Conservation (phyloP, 1,139 yeast genomes). For the Yamadazyma epiphylla region DNA sequence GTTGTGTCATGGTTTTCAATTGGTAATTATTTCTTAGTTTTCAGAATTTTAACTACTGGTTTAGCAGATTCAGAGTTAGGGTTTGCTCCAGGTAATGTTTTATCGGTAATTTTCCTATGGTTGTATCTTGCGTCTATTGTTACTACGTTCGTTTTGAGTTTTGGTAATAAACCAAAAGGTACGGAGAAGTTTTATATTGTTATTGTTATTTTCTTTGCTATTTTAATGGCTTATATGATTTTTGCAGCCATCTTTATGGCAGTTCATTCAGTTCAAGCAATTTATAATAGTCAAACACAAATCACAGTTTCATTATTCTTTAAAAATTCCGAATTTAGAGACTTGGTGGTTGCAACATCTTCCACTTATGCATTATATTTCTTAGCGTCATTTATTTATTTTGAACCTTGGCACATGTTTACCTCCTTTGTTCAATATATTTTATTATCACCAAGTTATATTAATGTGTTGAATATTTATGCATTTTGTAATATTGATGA, state of each 20-base stretch:
- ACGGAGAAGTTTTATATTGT: slow-evolving; percentile 77
- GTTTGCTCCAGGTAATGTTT: slow-evolving; percentile 66
- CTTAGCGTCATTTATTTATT: slow-evolving; percentile 42
- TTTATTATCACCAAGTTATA: slow-evolving; percentile 44
- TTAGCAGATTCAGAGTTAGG: slow-evolving; percentile 47
- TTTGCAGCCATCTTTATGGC: slow-evolving; percentile 56
- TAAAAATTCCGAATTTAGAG: slow-evolving; percentile 41
- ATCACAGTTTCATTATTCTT: slow-evolving; percentile 39
- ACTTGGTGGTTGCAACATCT: slow-evolving; percentile 45
- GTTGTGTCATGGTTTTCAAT: slow-evolving; percentile 76
- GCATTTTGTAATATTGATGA: slow-evolving; percentile 51
- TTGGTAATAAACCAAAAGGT: slow-evolving; percentile 94
- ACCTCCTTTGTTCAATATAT: slow-evolving; percentile 45
- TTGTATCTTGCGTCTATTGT: slow-evolving; percentile 83
- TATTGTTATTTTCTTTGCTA: slow-evolving; percentile 86
- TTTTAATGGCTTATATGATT: slow-evolving; percentile 86
- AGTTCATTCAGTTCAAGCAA: slow-evolving; percentile 37
- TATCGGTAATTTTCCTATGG: slow-evolving; percentile 86
- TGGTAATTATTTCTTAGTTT: slow-evolving; percentile 77
- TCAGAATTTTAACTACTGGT: slow-evolving; percentile 71
- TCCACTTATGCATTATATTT: slow-evolving; percentile 47
- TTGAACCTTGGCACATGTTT: slow-evolving; percentile 53
- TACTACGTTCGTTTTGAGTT: slow-evolving; percentile 84
- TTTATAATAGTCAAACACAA: slow-evolving; percentile 24
- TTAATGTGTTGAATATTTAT: slow-evolving; percentile 46